Evolutionary conservation across 2,329 filamentous ascomycete genomes (phyloP).

Genomic region (Aspergillus sp.): DNA sequence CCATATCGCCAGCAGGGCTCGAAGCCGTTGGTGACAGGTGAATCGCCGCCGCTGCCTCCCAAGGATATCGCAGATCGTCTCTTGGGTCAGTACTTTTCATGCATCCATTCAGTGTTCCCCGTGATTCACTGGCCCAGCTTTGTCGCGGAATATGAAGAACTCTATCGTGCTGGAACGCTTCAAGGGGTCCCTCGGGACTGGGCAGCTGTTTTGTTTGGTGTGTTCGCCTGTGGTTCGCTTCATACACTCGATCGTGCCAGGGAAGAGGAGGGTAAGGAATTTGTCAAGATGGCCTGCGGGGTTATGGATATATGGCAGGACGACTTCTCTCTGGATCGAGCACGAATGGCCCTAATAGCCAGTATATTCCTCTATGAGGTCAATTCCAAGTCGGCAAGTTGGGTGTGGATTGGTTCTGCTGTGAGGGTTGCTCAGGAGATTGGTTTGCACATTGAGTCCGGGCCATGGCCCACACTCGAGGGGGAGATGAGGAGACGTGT

Average conservation of each 20-base stretch:
- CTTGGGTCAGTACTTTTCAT: conserved; percentile 68
- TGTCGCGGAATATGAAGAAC: conserved; percentile 65
- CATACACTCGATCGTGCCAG: conserved; percentile 59
- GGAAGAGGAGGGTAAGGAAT: conserved; percentile 57
- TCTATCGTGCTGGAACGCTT: conserved; percentile 65
- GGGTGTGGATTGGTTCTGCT: conserved; percentile 77
- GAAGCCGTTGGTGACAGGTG: conserved; percentile 48
- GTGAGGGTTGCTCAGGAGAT: conserved; percentile 79
- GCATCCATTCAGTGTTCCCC: conserved; percentile 75
- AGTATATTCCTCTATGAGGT: conserved; percentile 79
- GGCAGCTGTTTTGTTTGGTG: conserved; percentile 74
- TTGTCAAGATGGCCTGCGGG: conserved; percentile 65
- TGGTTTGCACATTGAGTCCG: conserved; percentile 71
- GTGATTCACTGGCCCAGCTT: conserved; percentile 87
- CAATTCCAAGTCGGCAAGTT: conserved; percentile 80
- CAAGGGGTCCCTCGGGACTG: conserved; percentile 63
- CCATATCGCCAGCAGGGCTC: conserved; percentile 56
- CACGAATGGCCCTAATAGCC: conserved; percentile 65
- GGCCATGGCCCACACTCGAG: conserved; percentile 69
- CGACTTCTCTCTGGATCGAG: conserved; percentile 70
- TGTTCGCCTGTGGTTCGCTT: conserved; percentile 77
- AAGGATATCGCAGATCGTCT: conserved; percentile 67
- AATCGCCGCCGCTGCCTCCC: conserved; percentile 63
- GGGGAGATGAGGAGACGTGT: conserved; percentile 79
- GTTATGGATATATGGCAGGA: conserved; percentile 79